A percentile compares a stretch with the other conserved stretches of the same genome.
Evolutionary conservation across 257 asterid species (phyloP).

Genomic region (Cynanchum wilfordii): DNA sequence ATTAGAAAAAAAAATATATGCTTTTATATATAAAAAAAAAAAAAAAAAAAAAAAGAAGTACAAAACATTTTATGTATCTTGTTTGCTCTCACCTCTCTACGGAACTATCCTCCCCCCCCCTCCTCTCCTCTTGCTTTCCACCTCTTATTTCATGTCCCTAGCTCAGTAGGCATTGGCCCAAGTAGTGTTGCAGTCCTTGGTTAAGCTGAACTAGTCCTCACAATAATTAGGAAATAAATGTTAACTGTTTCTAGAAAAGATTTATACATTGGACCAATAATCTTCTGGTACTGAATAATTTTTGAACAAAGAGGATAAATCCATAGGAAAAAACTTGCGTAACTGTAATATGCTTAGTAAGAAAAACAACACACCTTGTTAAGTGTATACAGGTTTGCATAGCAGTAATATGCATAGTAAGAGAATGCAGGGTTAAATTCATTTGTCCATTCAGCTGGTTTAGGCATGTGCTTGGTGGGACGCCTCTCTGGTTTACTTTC

Average conservation of each 20-base stretch:
- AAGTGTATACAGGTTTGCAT: constrained; percentile 84
- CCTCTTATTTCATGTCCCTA: background rate
- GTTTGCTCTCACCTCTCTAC: background rate
- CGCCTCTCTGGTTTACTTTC: constrained; percentile 99
- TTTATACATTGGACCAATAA: constrained; percentile 1
- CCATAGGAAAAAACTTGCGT: constrained; percentile 41
- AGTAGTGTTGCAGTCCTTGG: too few species aligned
- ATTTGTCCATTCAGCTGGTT: constrained; percentile 90
- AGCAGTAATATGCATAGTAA: constrained; percentile 91
- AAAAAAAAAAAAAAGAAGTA: background rate
- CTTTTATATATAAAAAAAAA: too few species aligned
- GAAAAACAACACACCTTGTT: constrained; percentile 73
- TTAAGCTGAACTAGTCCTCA: background rate
- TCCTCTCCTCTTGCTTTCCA: background rate
- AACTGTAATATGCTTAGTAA: constrained; percentile 90
- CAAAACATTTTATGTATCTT: background rate
- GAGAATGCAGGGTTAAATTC: constrained; percentile 91
- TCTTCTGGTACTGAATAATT: constrained; percentile 8
- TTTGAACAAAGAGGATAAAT: constrained; percentile 12
- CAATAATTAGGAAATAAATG: background rate
- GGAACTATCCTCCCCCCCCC: background rate
- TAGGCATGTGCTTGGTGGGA: constrained; percentile 96
- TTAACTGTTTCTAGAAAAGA: background rate
- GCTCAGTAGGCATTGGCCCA: too few species aligned
- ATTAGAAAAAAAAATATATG: too few species aligned